phyloP scores from a whole-genome alignment of 345 rosid species.

The Moringa oleifera region DNA sequence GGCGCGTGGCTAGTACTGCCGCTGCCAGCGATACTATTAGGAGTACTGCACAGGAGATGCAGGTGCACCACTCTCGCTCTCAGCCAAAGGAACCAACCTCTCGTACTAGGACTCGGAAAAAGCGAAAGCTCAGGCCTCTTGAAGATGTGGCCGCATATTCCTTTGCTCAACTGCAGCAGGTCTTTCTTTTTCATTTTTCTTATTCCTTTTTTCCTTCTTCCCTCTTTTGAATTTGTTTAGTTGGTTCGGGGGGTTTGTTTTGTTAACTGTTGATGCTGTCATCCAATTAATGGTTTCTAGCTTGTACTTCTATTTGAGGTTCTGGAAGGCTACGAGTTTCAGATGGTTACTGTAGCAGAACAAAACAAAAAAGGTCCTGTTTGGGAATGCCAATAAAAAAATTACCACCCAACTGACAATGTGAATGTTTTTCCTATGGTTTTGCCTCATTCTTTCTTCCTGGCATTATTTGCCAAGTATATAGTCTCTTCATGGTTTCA shows the following conservation, averaged over 20 bases:
- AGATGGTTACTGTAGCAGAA: too few species aligned
- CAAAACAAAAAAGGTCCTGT: too few species aligned
- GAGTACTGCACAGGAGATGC: background rate
- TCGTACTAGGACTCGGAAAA: constrained; percentile 30
- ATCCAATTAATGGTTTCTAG: background rate
- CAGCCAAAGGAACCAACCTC: constrained; percentile 25
- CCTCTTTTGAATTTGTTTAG: too few species aligned
- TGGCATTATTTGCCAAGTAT: too few species aligned
- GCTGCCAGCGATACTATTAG: background rate
- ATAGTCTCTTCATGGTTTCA: background rate
- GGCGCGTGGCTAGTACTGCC: constrained; percentile 5
- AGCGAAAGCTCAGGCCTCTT: constrained; percentile 39
- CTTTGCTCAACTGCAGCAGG: constrained; percentile 21
- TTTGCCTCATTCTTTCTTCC: too few species aligned
- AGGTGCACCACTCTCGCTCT: background rate
- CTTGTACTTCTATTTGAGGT: background rate
- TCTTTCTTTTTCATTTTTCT: background rate
- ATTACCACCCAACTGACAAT: too few species aligned
- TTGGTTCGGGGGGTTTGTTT: too few species aligned
- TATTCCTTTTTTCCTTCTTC: background rate
- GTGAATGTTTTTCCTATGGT: too few species aligned
- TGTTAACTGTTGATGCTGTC: background rate
- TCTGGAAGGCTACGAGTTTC: background rate
- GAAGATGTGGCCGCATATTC: constrained; percentile 30
- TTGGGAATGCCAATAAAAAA: too few species aligned